Conservation (phyloP, 768 basidiomycete genomes). For the Gautieria morchelliformis region DNA sequence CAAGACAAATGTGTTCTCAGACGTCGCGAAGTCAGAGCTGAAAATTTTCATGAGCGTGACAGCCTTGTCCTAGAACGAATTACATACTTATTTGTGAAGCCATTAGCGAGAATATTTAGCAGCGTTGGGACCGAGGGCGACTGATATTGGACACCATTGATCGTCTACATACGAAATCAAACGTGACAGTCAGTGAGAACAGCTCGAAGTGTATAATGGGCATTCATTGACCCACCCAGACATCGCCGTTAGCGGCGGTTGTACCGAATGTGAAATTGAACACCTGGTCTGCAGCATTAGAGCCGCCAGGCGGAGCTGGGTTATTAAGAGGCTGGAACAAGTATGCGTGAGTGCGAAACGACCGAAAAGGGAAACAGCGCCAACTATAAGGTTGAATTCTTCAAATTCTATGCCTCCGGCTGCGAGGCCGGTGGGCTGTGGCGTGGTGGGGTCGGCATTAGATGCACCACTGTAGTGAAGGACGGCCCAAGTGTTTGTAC, state of each 20-base stretch:
- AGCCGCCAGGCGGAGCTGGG: constrained; percentile 9
- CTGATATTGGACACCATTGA: constrained; percentile 6
- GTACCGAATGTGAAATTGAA: constrained; percentile 5
- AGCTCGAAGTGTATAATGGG: background rate
- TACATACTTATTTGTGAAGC: background rate
- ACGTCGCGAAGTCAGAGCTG: background rate
- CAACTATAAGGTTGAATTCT: constrained; percentile 22
- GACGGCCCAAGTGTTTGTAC: constrained; percentile 31
- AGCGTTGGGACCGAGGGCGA: constrained; percentile 5
- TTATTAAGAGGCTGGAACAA: constrained; percentile 11
- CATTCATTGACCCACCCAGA: constrained; percentile 2
- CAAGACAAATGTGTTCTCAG: constrained; percentile 4
- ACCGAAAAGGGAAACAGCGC: constrained; percentile 16
- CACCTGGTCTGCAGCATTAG: background rate
- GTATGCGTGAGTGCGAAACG: constrained; percentile 12
- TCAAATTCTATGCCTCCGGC: constrained; percentile 17
- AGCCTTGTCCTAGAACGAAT: background rate
- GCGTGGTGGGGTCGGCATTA: constrained; percentile 29
- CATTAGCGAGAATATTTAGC: constrained; percentile 5
- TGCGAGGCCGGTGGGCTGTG: constrained; percentile 12
- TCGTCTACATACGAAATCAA: background rate
- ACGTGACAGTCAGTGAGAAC: background rate
- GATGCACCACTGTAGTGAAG: constrained; percentile 37
- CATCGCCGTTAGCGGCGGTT: background rate
- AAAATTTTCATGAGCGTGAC: background rate